Evolutionary conservation across 805 yeast genomes (phyloP).

Genomic region (Saccharomycopsis oosterbeekiorum): DNA sequence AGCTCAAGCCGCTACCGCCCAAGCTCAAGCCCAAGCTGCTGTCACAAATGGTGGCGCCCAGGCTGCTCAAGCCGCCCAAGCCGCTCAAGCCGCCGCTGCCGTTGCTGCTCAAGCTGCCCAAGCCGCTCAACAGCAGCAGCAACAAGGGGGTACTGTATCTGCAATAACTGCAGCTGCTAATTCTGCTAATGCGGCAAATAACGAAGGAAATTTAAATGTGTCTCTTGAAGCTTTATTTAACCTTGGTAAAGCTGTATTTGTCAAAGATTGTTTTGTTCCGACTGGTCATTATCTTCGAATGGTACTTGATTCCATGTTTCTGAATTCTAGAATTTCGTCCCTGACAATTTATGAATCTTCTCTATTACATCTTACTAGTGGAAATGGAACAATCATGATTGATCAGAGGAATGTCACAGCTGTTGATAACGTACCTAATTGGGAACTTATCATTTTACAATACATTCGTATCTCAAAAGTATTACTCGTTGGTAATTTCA

Average conservation of each 20-base stretch:
- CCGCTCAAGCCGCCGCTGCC: not conserved
- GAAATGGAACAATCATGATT: slow-evolving; percentile 17
- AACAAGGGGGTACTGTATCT: not conserved
- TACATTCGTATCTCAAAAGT: slow-evolving; percentile 17
- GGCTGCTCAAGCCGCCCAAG: not conserved
- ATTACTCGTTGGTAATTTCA: slow-evolving; percentile 15
- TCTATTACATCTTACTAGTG: slow-evolving; percentile 15
- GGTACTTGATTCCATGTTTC: slow-evolving; percentile 69
- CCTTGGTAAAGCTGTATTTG: slow-evolving; percentile 67
- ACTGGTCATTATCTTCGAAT: slow-evolving; percentile 67
- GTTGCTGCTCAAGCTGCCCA: not conserved
- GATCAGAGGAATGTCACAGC: slow-evolving; percentile 18
- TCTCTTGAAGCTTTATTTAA: slow-evolving; percentile 67
- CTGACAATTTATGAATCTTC: slow-evolving; percentile 30
- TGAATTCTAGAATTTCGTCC: slow-evolving; percentile 51
- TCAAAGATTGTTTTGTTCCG: slow-evolving; percentile 78
- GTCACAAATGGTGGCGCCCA: not conserved
- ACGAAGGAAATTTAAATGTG: slow-evolving; percentile 18
- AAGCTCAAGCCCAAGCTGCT: not conserved
- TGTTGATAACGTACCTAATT: slow-evolving; percentile 17
- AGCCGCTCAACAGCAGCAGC: not conserved
- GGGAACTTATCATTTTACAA: slow-evolving; percentile 18
- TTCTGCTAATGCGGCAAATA: not conserved
- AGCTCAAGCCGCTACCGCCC: not conserved
- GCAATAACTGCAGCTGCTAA: not conserved